Percentiles rank a stretch among this genome's conserved stretches.
phyloP scores from a whole-genome alignment of 768 basidiomycete genomes.

The Lepiota venenata region DNA sequence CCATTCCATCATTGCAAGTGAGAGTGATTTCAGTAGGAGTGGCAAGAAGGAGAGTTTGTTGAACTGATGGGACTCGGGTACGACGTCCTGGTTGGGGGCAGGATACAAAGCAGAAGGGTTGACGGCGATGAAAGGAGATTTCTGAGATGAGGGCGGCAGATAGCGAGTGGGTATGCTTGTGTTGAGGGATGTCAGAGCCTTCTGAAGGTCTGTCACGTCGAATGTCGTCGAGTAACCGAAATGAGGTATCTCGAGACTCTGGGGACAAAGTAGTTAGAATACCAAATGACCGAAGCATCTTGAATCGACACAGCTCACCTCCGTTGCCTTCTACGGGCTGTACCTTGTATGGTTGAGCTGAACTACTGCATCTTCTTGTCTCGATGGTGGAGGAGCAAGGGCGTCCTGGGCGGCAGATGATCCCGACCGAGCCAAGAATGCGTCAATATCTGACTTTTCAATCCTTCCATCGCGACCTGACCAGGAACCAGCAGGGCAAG shows the following conservation, averaged over 20 bases:
- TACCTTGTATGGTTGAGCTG: constrained; percentile 75
- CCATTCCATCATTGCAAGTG: constrained; percentile 80
- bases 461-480: constrained; percentile 75
- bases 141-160: constrained; percentile 24
- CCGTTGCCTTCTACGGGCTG: constrained; percentile 91
- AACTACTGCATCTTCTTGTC: constrained; percentile 50
- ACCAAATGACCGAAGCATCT: no score
- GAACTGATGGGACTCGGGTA: constrained; percentile 56
- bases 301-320: constrained; percentile 44
- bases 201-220: constrained; percentile 69
- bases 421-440: constrained; percentile 38
- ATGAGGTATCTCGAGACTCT: constrained; percentile 85
- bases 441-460: constrained; percentile 71
- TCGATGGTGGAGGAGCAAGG: constrained; percentile 12
- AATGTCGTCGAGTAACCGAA: constrained; percentile 81
- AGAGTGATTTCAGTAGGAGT: constrained; percentile 78
- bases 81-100: constrained; percentile 34
- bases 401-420: constrained; percentile 6
- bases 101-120: constrained; percentile 37
- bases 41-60: constrained; percentile 78
- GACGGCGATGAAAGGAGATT: constrained; percentile 20
- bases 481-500: constrained; percentile 50
- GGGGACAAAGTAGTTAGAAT: no score
- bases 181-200: constrained; percentile 61
- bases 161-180: constrained; percentile 63